Base-by-base conservation (phyloP, 495 filamentous ascomycete genomes). In the Penicillium silybi region DNA sequence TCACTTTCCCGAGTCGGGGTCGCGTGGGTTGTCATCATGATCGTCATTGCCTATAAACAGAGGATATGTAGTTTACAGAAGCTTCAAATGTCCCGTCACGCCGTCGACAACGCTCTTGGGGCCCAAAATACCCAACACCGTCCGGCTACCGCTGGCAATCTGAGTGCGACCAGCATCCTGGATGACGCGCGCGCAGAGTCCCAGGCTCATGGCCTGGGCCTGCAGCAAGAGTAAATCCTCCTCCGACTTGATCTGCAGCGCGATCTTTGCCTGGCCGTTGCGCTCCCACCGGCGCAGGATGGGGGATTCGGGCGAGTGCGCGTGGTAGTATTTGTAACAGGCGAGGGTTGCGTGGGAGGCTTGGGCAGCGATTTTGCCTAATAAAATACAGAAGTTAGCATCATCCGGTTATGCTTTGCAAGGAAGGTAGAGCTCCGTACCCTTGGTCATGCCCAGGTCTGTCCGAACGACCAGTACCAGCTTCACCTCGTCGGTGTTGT, bases 341-440 rank as follows among this genome's bases (percentile, higher is more conserved):
- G 92, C 92, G 37, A 98, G 83, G 1, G 93, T 96, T 8, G 93
- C 93, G 70, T 98, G 93, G n/a, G 86, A 86, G 69, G 85, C 88
- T 77, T 98, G 95, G 6, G 93, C 93, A 47, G 89, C 95, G 61
- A 97, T 97, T 80, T 98, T 98, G 54, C 93, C 93, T 96, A 54
- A 13, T 26, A 25, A 39, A 44, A 43, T 1, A 26, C 18, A 45
- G 49, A 26, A 44, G 39, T 46, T 22, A 47, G 56, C 25, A 43
- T 46, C 38, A 17, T 17, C 25, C 11, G 3, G 44, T n/a, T 19
- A n/a, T 16, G 6, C 7, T 39, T 35, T 32, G 6, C 29, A 32
- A 32, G 13, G 29, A 32, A 9, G 20, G 32, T 32, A 45, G 26
- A 13, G 40, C 37, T 67, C 22, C 74, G 41, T 74, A 92, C 91